These are phyloP conservation scores for Talaromyces islandicus DNA, from an alignment of 2,329 filamentous ascomycete species.

Conservation along the genomic window DNA sequence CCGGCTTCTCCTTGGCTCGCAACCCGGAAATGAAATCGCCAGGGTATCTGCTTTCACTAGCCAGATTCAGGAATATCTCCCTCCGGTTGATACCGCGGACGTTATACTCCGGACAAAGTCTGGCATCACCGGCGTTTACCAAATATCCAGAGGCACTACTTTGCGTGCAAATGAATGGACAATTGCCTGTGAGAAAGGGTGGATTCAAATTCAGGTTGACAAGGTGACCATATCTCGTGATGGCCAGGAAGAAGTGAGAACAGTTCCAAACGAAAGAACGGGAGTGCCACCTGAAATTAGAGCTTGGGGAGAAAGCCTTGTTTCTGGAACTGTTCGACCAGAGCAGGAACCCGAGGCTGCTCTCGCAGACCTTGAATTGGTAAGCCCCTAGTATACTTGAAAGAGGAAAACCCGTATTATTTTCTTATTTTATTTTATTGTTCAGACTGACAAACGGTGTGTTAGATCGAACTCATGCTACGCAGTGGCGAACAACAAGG, in stretches of 20 bases:
- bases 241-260: slow-evolving; percentile 29
- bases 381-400: background rate
- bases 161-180: slow-evolving; percentile 44
- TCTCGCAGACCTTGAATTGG: slow-evolving; percentile 46
- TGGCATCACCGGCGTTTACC: slow-evolving; percentile 46
- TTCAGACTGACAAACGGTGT: background rate
- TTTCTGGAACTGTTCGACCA: background rate
- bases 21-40: slow-evolving; percentile 33
- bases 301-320: slow-evolving; percentile 26
- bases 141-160: slow-evolving; percentile 47
- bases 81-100: slow-evolving; percentile 53
- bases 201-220: slow-evolving; percentile 39
- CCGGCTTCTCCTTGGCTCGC: slow-evolving; percentile 41
- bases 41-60: slow-evolving; percentile 45
- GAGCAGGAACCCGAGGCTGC: slow-evolving; percentile 47
- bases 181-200: slow-evolving; percentile 47
- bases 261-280: slow-evolving; percentile 43
- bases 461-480: slow-evolving; percentile 7
- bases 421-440: no score
- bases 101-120: slow-evolving; percentile 43
- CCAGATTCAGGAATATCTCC: slow-evolving; percentile 46
- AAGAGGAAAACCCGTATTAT: background rate
- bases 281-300: slow-evolving; percentile 48
- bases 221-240: slow-evolving; percentile 20
- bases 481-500: slow-evolving; percentile 5